Evolutionary conservation across 208 protist species (phyloP), one percentile per base, ranked within the genome.

Genomic region (Trypanosoma mega): DNA sequence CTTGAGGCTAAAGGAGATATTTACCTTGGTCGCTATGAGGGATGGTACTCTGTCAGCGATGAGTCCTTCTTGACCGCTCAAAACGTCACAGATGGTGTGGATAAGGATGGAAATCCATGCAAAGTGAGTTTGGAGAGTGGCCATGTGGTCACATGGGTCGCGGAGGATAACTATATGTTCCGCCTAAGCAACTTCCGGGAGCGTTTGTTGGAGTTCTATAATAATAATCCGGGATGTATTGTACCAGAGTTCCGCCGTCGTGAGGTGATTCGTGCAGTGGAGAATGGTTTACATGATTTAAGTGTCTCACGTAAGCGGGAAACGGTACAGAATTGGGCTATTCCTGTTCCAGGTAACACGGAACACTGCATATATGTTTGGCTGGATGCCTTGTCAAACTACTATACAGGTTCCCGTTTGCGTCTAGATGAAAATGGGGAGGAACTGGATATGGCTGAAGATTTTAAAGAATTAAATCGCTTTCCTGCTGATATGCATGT

Each of bases 331-430:
- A 57, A 87, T 51, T 99, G 98, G 98, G 98, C 97, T 36, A 98
- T 99, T 30, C 91, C 85, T 0, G 96, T 99, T n/a, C 98, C 98
- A 6, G 72, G 82, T 26, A 97, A 98, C 63, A 77, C 94, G 24
- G 53, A 85, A 46, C 96, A 98, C 68, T 94, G 90, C 52, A 98
- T 99, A 61, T 99, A 99, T 78, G 99, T 99, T 14, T 99, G 99
- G 98, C 87, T 99, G 0, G 99, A 99, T 73, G 99, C 99, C 0
- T 86, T 99, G 1, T 97, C 95, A 36, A 99, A 99, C 79, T 99
- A 99, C 78, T 85, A 99, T 37, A 99, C 98, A 8, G 91, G 68
- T n/a, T 59, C 88, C 43, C 75, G 63, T 31, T 72, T 76, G 31
- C 62, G 66, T 14, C 49, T 80, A 31, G 65, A 69, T 49, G 63